Percentiles rank a stretch among this genome's conserved stretches.
Evolutionary conservation across 1,284 basidiomycete genomes (phyloP).

Genomic region (Trametes hirsuta): DNA sequence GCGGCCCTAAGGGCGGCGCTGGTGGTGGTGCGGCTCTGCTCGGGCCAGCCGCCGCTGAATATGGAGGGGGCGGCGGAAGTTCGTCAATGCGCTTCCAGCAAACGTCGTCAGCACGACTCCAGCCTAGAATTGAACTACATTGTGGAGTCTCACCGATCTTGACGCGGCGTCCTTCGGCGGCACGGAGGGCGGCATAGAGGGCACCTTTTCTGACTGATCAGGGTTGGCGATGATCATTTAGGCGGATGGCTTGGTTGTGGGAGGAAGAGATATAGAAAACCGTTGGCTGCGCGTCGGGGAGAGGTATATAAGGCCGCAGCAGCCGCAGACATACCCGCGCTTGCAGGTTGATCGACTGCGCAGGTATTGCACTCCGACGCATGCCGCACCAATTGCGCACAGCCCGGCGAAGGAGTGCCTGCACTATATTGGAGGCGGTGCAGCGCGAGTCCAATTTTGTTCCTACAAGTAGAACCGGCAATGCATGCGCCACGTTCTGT

Average conservation of each 20-base stretch:
- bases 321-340: background rate
- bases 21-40: background rate
- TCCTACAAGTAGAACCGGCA: too few species aligned
- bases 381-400: too few species aligned
- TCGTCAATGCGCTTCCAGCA: background rate
- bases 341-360: background rate
- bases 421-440: too few species aligned
- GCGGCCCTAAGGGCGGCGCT: background rate
- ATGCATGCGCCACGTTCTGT: too few species aligned
- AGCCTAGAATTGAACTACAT: background rate
- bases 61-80: slow-evolving; percentile 19
- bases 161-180: background rate
- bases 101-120: too few species aligned
- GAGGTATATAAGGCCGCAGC: slow-evolving; percentile 1
- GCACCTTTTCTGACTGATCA: background rate
- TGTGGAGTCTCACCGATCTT: background rate
- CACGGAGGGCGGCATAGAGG: background rate
- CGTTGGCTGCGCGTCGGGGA: background rate
- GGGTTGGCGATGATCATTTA: slow-evolving; percentile 1
- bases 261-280: background rate
- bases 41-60: slow-evolving; percentile 6
- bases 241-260: background rate
- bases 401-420: too few species aligned
- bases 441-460: too few species aligned
- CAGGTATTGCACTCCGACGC: background rate